Evolutionary conservation across 2,329 filamentous ascomycete genomes (phyloP).

Genomic region (Rhinocladiella similis): DNA sequence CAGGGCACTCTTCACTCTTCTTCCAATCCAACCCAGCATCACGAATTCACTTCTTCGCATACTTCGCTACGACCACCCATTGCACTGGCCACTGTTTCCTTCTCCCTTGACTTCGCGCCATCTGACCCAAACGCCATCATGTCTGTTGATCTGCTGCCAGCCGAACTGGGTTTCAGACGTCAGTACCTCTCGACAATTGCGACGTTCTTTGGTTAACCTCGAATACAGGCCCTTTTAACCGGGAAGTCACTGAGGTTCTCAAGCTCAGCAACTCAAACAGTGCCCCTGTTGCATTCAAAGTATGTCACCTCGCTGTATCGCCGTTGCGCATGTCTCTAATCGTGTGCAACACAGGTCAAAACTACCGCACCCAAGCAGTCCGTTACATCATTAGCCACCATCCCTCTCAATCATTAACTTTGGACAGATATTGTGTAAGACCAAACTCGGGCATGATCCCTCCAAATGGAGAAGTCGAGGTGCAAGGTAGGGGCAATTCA

Average conservation of each 20-base stretch:
- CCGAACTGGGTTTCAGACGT: constrained; percentile 94
- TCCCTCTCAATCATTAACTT: constrained; percentile 28
- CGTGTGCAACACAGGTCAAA: constrained; percentile 71
- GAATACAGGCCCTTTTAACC: constrained; percentile 60
- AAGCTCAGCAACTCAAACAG: constrained; percentile 59
- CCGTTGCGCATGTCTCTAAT: constrained; percentile 15
- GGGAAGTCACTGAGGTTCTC: constrained; percentile 63
- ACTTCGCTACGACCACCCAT: neutral
- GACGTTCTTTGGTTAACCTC: constrained; percentile 15
- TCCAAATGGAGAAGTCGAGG: constrained; percentile 83
- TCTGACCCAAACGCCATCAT: constrained; percentile 54
- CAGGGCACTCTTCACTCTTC: constrained; percentile 25
- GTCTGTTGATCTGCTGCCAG: constrained; percentile 91
- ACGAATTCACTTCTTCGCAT: constrained; percentile 5
- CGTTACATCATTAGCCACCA: constrained; percentile 36
- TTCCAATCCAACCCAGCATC: constrained; percentile 20
- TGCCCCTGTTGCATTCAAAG: constrained; percentile 66
- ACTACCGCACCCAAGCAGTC: constrained; percentile 99
- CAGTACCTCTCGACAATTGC: constrained; percentile 31
- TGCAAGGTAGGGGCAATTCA: constrained; percentile 65
- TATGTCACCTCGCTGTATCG: constrained; percentile 8
- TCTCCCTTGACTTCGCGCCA: constrained; percentile 3
- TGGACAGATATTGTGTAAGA: constrained; percentile 84
- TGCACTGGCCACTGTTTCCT: neutral
- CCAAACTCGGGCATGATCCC: constrained; percentile 97